These are phyloP conservation scores for Trichoderma asperellum DNA, from an alignment of 2,329 filamentous ascomycete genomes.

Conservation along the genomic window DNA sequence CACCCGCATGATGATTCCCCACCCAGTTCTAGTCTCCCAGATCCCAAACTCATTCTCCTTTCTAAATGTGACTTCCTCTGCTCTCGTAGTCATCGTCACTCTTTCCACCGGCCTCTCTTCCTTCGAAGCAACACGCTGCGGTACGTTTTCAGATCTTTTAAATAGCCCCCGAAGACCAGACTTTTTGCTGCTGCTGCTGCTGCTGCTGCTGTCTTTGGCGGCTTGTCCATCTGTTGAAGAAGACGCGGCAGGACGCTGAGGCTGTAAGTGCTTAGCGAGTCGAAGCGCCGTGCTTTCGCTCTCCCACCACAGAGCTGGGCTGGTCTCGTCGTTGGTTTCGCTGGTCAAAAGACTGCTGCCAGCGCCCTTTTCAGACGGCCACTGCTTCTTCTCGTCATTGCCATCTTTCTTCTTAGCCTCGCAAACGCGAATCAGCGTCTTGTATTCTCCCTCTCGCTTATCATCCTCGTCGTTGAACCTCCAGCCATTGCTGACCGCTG, in stretches of 20 bases:
- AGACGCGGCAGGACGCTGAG: conserved; percentile 35
- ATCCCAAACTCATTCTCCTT: conserved; percentile 56
- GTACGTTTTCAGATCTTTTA: conserved; percentile 32
- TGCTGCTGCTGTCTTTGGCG: conserved; percentile 39
- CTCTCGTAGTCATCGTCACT: conserved; percentile 47
- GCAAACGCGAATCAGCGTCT: conserved; percentile 41
- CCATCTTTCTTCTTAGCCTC: neutral
- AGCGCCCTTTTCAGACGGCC: neutral
- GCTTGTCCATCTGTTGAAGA: conserved; percentile 36
- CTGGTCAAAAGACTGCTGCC: neutral
- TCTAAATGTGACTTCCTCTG: conserved; percentile 56
- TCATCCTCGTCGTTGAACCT: conserved; percentile 42
- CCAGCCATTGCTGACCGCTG: conserved; percentile 46
- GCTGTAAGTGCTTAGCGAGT: conserved; percentile 50
- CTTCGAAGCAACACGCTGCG: conserved; percentile 2
- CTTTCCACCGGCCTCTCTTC: conserved; percentile 30
- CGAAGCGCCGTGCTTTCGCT: conserved; percentile 52
- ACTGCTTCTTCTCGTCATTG: neutral
- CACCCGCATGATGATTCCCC: conserved; percentile 53
- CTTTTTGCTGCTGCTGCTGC: conserved; percentile 41
- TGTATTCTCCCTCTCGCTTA: conserved; percentile 37
- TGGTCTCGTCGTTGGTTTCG: neutral
- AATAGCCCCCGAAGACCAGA: conserved; percentile 43
- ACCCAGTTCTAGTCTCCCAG: conserved; percentile 56
- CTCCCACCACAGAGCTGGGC: conserved; percentile 48